These are phyloP conservation scores for Citropsis articulata DNA, from an alignment of 345 rosid species.

Conservation along the genomic window DNA sequence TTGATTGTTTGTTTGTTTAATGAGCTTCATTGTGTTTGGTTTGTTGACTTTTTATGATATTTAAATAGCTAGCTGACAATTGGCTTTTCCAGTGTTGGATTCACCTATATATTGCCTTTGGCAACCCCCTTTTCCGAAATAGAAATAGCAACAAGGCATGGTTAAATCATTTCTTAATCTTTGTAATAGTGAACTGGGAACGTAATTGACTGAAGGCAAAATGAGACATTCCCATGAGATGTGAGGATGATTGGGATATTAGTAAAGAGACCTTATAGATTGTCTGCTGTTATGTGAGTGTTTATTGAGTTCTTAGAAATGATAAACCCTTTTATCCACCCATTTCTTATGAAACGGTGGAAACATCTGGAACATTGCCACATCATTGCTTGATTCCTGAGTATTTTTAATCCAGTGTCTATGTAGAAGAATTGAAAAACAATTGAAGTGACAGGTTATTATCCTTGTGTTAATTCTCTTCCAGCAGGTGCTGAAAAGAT, in stretches of 20 bases:
- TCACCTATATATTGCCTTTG: neutral
- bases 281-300: neutral
- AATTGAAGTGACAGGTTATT: neutral
- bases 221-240: neutral
- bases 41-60: neutral
- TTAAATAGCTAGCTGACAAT: neutral
- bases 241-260: neutral
- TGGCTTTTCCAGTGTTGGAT: neutral
- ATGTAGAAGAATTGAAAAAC: neutral
- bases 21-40: neutral
- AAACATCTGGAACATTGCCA: neutral
- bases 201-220: neutral
- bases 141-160: neutral
- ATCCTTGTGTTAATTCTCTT: neutral
- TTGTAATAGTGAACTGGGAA: neutral
- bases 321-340: neutral
- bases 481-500: neutral
- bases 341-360: neutral
- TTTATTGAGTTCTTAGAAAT: neutral
- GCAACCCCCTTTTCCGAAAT: neutral
- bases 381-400: neutral
- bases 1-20: constrained; percentile 1
- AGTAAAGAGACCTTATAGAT: neutral
- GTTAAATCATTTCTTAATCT: neutral
- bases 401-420: neutral